Evolutionary conservation across 768 basidiomycete genomes (phyloP).

Genomic region (Jaapia argillacea): DNA sequence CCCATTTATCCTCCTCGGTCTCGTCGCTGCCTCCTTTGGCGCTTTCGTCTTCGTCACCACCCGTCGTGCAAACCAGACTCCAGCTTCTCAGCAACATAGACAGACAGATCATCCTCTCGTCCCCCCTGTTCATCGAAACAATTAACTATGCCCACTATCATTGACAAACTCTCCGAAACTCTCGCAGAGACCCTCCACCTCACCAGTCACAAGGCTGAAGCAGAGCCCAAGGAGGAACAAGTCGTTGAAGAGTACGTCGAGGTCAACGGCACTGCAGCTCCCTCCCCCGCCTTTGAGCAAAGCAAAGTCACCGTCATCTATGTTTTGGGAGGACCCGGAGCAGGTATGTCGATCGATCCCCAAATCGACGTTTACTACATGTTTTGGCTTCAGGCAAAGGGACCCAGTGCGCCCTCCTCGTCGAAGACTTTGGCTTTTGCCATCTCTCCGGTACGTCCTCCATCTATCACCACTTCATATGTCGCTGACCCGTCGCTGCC

Average conservation of each 20-base stretch:
- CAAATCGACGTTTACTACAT: background rate
- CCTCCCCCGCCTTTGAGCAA: conserved; percentile 44
- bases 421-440: conserved; percentile 76
- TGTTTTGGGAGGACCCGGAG: conserved; percentile 95
- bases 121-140: conserved; percentile 37
- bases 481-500: background rate
- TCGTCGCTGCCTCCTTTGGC: conserved; percentile 46
- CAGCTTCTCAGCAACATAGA: conserved; percentile 50
- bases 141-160: conserved; percentile 25
- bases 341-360: conserved; percentile 49
- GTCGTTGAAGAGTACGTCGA: conserved; percentile 6
- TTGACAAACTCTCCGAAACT: conserved; percentile 30
- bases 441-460: conserved; percentile 76
- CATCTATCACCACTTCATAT: conserved; percentile 2
- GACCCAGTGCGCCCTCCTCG: conserved; percentile 84
- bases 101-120: conserved; percentile 58
- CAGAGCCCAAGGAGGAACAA: no score
- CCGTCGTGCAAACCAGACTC: conserved; percentile 42
- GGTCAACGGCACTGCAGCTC: background rate
- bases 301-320: conserved; percentile 81
- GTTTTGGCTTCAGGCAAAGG: conserved; percentile 64
- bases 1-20: conserved; percentile 49
- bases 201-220: conserved; percentile 13
- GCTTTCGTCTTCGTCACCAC: conserved; percentile 42
- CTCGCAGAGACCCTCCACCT: no score